Conservation (phyloP, 1,139 yeast genomes). For the Debaryomycetaceae sp. region DNA sequence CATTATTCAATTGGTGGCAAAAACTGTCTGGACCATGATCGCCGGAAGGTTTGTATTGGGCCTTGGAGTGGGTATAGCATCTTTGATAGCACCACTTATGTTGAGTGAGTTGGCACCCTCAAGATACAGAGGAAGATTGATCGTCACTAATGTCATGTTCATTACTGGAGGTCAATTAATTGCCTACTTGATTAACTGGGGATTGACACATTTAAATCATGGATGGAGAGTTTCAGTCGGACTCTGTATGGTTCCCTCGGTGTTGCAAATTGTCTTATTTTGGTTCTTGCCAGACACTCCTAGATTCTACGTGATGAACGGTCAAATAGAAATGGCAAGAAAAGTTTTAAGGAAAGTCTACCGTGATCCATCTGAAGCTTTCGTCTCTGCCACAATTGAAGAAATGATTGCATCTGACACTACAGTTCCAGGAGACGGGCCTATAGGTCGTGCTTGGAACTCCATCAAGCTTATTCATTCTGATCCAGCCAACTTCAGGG, state of each 20-base stretch:
- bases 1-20: constrained; percentile 73
- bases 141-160: constrained; percentile 63
- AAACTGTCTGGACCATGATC: constrained; percentile 86
- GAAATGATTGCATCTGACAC: constrained; percentile 58
- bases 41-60: constrained; percentile 91
- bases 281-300: constrained; percentile 94
- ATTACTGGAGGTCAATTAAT: constrained; percentile 89
- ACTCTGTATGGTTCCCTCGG: constrained; percentile 83
- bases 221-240: constrained; percentile 97
- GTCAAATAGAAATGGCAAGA: constrained; percentile 61
- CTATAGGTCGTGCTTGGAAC: constrained; percentile 52
- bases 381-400: constrained; percentile 54
- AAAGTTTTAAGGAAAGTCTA: constrained; percentile 60
- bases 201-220: constrained; percentile 62
- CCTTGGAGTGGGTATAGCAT: constrained; percentile 93
- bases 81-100: constrained; percentile 85
- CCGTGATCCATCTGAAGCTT: constrained; percentile 50
- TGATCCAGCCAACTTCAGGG: constrained; percentile 81
- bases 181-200: constrained; percentile 93
- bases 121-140: constrained; percentile 82
- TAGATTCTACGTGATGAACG: constrained; percentile 74
- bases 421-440: constrained; percentile 60
- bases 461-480: constrained; percentile 67
- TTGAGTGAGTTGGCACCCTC: constrained; percentile 92
- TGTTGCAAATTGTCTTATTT: constrained; percentile 70